Evolutionary conservation across 179 eudicot genomes (phyloP).

Genomic region (Beta corolliflora): DNA sequence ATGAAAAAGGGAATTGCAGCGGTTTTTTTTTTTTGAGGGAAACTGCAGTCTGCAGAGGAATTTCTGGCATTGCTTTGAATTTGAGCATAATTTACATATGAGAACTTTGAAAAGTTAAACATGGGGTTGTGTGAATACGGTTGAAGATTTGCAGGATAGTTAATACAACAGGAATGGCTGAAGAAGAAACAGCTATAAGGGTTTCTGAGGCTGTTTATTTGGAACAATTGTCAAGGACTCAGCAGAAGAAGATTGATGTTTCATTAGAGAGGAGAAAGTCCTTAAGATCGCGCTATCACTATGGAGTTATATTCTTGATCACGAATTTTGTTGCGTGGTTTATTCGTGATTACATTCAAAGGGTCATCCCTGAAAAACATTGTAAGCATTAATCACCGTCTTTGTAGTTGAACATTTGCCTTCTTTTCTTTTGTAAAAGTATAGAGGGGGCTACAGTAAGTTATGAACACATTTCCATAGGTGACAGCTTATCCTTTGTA

Average conservation of each 20-base stretch:
- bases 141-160: constrained; percentile 4
- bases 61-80: not conserved
- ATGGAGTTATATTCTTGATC: constrained; percentile 69
- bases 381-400: constrained; percentile 47
- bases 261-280: constrained; percentile 48
- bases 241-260: constrained; percentile 41
- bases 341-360: constrained; percentile 81
- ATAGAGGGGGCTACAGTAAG: no score
- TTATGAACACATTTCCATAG: not conserved
- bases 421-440: not conserved
- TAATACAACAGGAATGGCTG: constrained; percentile 7
- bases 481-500: not conserved
- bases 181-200: constrained; percentile 12
- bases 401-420: not conserved
- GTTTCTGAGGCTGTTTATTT: constrained; percentile 32
- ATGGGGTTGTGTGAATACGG: constrained; percentile 7
- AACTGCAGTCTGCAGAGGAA: not conserved
- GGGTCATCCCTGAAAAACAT: constrained; percentile 50
- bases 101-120: not conserved
- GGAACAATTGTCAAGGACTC: constrained; percentile 35
- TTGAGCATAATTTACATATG: not conserved
- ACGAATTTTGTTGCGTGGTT: constrained; percentile 78
- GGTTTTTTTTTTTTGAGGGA: no score
- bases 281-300: constrained; percentile 67
- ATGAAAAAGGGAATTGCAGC: no score